Conservation (phyloP, 352 stramenopile species). For the Thraustotheca clavata region DNA sequence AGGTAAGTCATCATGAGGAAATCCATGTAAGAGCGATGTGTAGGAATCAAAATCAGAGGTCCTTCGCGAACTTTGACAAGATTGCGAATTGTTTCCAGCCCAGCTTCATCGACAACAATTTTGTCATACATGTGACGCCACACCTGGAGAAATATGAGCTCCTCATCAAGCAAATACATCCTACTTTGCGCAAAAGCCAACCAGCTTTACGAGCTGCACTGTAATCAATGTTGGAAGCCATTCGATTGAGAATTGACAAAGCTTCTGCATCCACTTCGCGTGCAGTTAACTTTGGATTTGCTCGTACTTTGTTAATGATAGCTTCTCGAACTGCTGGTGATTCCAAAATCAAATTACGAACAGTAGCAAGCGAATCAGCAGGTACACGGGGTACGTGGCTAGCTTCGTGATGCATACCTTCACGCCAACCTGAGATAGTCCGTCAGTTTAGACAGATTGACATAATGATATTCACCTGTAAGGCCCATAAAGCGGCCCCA, state of each 20-base stretch:
- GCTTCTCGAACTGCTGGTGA: constrained; percentile 42
- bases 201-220: constrained; percentile 61
- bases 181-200: constrained; percentile 66
- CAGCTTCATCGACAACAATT: constrained; percentile 77
- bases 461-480: constrained; percentile 27
- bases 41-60: constrained; percentile 76
- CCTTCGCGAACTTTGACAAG: constrained; percentile 38
- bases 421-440: constrained; percentile 50
- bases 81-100: constrained; percentile 57
- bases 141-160: constrained; percentile 22
- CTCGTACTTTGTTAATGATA: constrained; percentile 34
- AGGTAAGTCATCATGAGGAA: constrained; percentile 83
- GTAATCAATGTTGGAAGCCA: constrained; percentile 74
- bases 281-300: constrained; percentile 26
- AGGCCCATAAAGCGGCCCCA: constrained; percentile 79
- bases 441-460: not conserved
- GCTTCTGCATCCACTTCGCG: constrained; percentile 50
- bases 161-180: not conserved
- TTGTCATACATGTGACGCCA: constrained; percentile 80
- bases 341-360: constrained; percentile 70
- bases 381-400: constrained; percentile 70
- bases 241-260: constrained; percentile 52
- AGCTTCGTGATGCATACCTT: constrained; percentile 80
- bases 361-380: constrained; percentile 43
- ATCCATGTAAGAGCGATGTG: constrained; percentile 77